Evolutionary conservation across 345 rosid genomes (phyloP), one percentile per base, ranked within the genome.

Genomic region (Moricandia arvensis): DNA sequence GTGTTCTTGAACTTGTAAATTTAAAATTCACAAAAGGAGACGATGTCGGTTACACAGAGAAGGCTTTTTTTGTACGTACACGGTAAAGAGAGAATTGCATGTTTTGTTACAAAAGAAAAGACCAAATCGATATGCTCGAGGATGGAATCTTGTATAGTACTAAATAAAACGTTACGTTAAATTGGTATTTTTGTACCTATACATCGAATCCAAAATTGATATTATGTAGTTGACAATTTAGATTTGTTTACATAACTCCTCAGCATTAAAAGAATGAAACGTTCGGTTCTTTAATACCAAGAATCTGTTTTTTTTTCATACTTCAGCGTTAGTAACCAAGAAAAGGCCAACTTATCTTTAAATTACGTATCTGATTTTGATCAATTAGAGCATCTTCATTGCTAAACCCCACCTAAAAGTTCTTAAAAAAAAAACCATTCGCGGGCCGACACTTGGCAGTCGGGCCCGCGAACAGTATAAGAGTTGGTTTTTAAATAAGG

Each of bases 81-180:
- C 6, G 12, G 11, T 41, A 64, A 38, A 47, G 8, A 29, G 27
- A 49, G 10, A 38, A 41, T 65, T 31, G 78, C 78, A 59, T 66
- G 51, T 31, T 55, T 45, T n/a, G n/a, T n/a, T n/a, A n/a, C n/a
- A n/a, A n/a, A n/a, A n/a, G n/a, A n/a, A n/a, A 49, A n/a, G 35
- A 72, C 54, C 76, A 72, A 63, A 33, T 51, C 76, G 63, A 73
- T 73, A 73, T 15, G 43, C 35, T 58, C 72, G 78, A 74, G 37
- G 73, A 59, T 45, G 43, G 11, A 31, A 66, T 45, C 43, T 27
- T 45, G 9, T 31, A 31, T 51, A n/a, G n/a, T n/a, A 57, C 11
- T 65, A 59, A 47, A 29, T 16, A 66, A 24, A 60, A 10, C 12
- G 11, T 51, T 26, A 75, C 63, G 33, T 68, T 68, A 75, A 43